These are phyloP conservation scores for Echites panduratus DNA, from an alignment of 257 asterid species.

Conservation along the genomic window DNA sequence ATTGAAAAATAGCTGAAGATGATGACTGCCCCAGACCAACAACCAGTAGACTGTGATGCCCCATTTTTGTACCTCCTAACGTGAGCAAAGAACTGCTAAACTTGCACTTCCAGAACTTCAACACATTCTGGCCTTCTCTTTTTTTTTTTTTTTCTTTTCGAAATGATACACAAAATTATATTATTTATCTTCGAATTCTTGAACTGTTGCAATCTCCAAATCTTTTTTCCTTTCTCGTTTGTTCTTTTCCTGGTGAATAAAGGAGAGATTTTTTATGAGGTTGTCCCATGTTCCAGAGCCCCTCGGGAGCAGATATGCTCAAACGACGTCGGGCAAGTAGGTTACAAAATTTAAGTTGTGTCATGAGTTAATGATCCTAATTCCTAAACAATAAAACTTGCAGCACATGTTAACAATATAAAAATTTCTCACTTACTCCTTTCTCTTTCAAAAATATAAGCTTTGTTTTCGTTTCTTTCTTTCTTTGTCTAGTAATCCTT, in stretches of 20 bases:
- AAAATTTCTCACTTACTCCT: no score
- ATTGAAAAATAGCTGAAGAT: slow-evolving; percentile 7
- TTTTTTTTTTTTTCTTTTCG: no score
- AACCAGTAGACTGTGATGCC: slow-evolving; percentile 6
- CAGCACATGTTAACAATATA: no score
- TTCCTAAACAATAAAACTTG: no score
- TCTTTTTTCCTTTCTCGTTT: neutral
- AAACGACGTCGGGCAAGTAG: neutral
- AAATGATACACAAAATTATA: neutral
- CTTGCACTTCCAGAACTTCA: neutral
- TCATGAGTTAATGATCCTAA: no score
- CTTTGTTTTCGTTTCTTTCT: no score
- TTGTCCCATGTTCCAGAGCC: neutral
- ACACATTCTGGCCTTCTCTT: neutral
- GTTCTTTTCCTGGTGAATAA: neutral
- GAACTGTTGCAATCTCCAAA: neutral
- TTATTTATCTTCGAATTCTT: neutral
- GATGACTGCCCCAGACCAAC: slow-evolving; percentile 18
- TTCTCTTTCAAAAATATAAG: no score
- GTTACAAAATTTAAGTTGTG: no score
- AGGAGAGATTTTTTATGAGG: neutral
- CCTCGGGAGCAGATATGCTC: neutral
- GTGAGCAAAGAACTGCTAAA: neutral
- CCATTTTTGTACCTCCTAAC: slow-evolving; percentile 7
- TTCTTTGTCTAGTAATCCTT: no score